Base-by-base conservation (phyloP, 176 grass and related monocot species). In the Oryza rufipogon region DNA sequence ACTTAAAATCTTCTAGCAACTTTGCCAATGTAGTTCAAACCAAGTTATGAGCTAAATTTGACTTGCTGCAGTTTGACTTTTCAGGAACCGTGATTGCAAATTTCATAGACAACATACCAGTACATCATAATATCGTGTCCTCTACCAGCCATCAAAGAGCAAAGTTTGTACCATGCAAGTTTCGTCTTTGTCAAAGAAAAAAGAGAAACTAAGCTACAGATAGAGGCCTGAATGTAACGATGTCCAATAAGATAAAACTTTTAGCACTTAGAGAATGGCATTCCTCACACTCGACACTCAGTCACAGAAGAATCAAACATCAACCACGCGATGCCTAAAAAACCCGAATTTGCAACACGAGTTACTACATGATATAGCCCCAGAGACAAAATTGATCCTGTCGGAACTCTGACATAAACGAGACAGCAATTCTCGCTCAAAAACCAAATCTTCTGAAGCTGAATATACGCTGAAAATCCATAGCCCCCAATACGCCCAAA, bases 151-250 rank as follows among this genome's bases (percentile, higher is more conserved):
- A 32, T 38, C 20, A 70, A 82, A 14, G 15, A 81, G 19, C 49
- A 54, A 83, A 87, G 70, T 19, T 19, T 72, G 36, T 42, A 66
- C 11, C 38, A 88, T 64, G 14, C 63, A 64, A 73, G 26, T 46
- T 60, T 13, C 11, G 46, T 7, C 19, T 60, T 13, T 15, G 46
- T 7, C 19, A 17, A 63, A 26, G 54, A 26, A 34, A 14, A 14
- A 87, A 86, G 1, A 36, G 20, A 19, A 51, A 14, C 12, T 9
- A 20, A 20, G 23, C 28, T 14, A 17, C 17, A 34, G 14, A 7
- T 7, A 60, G 38, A 75, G 58, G 25, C 14, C 49, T 52, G 45
- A 64, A 68, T 23, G 30, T 26, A 70, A n/a, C 20, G 20, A 11
- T 10, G 13, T 4, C 54, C 49, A 26, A 26, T 6, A 25, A 16